Conservation (phyloP, 768 basidiomycete genomes). For the Pulveroboletus sp. region DNA sequence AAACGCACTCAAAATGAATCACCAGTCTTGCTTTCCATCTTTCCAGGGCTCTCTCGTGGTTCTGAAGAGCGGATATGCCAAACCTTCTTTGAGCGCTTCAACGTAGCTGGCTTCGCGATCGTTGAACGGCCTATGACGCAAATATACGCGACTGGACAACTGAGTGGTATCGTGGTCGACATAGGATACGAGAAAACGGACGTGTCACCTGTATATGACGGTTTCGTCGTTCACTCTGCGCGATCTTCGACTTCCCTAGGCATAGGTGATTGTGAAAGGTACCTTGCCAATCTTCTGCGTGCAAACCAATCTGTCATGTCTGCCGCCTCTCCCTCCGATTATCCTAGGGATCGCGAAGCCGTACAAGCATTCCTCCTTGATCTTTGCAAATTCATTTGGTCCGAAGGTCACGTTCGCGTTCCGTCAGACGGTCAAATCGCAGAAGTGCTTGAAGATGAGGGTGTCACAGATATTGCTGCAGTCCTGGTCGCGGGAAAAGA, state of each 20-base stretch:
- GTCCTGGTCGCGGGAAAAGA: conserved; percentile 89
- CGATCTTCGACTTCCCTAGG: conserved; percentile 61
- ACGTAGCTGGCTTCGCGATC: conserved; percentile 76
- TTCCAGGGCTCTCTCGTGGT: conserved; percentile 57
- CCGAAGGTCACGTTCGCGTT: conserved; percentile 63
- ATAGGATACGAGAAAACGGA: conserved; percentile 74
- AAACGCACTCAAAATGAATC: conserved; percentile 85
- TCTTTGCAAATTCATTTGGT: conserved; percentile 60
- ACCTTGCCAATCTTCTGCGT: conserved; percentile 69
- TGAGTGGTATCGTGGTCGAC: conserved; percentile 77
- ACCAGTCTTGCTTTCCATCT: conserved; percentile 72
- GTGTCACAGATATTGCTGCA: conserved; percentile 85
- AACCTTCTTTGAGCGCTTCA: conserved; percentile 90
- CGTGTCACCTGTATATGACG: conserved; percentile 74
- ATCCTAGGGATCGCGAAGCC: conserved; percentile 41
- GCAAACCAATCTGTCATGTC: conserved; percentile 61
- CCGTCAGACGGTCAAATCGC: conserved; percentile 71
- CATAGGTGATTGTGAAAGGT: conserved; percentile 64
- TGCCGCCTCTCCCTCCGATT: conserved; percentile 51
- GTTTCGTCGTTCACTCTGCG: conserved; percentile 52
- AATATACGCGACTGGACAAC: conserved; percentile 68
- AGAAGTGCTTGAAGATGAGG: conserved; percentile 66
- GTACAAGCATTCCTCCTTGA: conserved; percentile 52
- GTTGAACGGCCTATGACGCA: conserved; percentile 83
- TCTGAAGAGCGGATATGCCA: conserved; percentile 73